Evolutionary conservation across 2,329 filamentous ascomycete species (phyloP).

Genomic region (Ceratocystis papillata): DNA sequence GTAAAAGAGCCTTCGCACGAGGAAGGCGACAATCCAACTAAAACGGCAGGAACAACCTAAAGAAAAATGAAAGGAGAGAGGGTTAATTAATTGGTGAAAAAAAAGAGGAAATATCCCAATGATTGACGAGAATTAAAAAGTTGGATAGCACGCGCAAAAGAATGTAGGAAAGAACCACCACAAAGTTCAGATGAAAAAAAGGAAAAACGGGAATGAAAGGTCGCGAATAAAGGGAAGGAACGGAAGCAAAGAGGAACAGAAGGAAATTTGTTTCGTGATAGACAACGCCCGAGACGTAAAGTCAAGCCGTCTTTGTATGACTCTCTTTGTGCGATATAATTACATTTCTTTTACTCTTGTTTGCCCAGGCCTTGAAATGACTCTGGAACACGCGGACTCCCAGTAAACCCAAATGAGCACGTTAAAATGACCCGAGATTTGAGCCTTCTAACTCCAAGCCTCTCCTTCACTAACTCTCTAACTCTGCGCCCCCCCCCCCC

Average conservation of each 20-base stretch:
- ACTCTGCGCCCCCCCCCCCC: background rate
- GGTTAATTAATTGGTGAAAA: background rate
- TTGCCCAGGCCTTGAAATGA: background rate
- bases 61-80: background rate
- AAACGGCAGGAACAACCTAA: no score
- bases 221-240: background rate
- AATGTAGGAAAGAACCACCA: background rate
- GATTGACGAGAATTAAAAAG: no score
- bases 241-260: background rate
- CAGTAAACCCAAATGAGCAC: background rate
- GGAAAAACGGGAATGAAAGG: background rate
- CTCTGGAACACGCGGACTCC: conserved; percentile 7
- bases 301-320: background rate
- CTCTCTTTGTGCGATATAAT: background rate
- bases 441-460: background rate
- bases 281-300: background rate
- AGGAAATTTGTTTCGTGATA: background rate
- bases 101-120: background rate
- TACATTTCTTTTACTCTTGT: conserved; percentile 3
- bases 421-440: conserved; percentile 8
- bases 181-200: background rate
- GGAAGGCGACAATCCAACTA: no score
- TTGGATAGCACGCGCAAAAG: background rate
- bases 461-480: background rate
- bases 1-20: no score